Evolutionary conservation across 306 rosid species (phyloP), one percentile per base, ranked within the genome.

Genomic region (Phaseolus lunatus): DNA sequence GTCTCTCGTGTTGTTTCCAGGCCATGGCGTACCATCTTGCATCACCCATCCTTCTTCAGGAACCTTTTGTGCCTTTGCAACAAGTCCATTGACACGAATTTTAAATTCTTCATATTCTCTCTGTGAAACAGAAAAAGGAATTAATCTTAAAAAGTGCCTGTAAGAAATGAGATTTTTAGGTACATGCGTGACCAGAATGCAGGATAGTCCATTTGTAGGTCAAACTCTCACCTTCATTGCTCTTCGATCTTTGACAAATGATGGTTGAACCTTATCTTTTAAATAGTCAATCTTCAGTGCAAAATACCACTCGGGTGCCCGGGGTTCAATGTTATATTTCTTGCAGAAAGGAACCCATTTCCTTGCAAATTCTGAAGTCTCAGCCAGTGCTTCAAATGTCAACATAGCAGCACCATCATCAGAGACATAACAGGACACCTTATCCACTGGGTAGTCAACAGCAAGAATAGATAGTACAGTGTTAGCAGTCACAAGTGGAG

Each of bases 11-110:
- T 92, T 92, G 88, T 92, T 92, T 79, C 97, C 97, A 15, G 97
- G 97, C 97, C 97, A 92, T 31, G 97, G 97, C 0, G 97, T 92
- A 50, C 97, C 97, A 73, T 92, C 97, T 86, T 92, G 97, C 97
- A 92, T 92, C 77, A 82, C 85, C 97, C 97, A 92, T 63, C 97
- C 97, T 82, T 92, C 97, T 82, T 92, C 96, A 3, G 97, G 96
- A 82, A 92, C 22, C 70, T 90, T 92, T 9, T 73, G 83, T 3
- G 97, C 97, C 87, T 92, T 92, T 3, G 90, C 84, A 75, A 92
- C 97, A 71, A 92, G 87, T 43, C 88, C 92, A 41, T 92, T 92
- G 70, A 92, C 1, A 45, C 97, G 97, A 44, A 92, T 80, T 84
- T 92, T 92, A 77, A 92, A 92, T 77, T 92, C 97, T 85, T 92